Percentiles rank a stretch among this genome's conserved stretches.
phyloP scores from a whole-genome alignment of 2,329 filamentous ascomycete species.

The Tolypocladium nubicola region DNA sequence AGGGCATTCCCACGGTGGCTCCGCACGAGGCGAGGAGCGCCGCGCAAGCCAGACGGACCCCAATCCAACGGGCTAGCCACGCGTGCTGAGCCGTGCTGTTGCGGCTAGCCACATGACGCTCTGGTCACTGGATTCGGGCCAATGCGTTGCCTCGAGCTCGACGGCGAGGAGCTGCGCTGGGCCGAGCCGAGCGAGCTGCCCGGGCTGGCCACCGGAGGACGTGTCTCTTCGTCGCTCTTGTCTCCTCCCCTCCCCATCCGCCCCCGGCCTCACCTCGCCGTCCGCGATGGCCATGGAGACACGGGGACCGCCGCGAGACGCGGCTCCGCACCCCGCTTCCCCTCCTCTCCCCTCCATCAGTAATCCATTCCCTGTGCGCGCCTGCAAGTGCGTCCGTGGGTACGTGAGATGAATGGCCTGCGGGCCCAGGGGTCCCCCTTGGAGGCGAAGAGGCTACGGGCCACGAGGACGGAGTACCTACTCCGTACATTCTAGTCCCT shows the following conservation, averaged over 20 bases:
- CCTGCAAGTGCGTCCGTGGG: background rate
- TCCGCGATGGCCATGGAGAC: background rate
- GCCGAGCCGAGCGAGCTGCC: background rate
- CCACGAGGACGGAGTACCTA: too few species aligned
- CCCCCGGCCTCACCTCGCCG: background rate
- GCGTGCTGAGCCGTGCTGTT: background rate
- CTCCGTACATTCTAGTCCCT: background rate
- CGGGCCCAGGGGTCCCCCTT: background rate
- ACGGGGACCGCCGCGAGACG: background rate
- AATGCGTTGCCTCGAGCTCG: background rate
- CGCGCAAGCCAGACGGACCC: background rate
- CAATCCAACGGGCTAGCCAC: background rate
- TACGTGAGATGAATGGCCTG: background rate
- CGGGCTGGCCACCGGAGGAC: background rate
- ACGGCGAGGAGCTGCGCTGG: background rate
- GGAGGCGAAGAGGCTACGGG: background rate
- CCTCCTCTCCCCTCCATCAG: background rate
- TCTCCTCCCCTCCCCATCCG: background rate
- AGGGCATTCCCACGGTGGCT: background rate
- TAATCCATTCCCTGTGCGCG: background rate
- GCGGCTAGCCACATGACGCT: constrained; percentile 13
- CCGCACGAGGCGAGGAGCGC: background rate
- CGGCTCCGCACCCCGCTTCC: background rate
- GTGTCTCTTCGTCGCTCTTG: background rate
- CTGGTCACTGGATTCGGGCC: constrained; percentile 13